Conservation (phyloP, 805 yeast species). For the Torulaspora maleeae region DNA sequence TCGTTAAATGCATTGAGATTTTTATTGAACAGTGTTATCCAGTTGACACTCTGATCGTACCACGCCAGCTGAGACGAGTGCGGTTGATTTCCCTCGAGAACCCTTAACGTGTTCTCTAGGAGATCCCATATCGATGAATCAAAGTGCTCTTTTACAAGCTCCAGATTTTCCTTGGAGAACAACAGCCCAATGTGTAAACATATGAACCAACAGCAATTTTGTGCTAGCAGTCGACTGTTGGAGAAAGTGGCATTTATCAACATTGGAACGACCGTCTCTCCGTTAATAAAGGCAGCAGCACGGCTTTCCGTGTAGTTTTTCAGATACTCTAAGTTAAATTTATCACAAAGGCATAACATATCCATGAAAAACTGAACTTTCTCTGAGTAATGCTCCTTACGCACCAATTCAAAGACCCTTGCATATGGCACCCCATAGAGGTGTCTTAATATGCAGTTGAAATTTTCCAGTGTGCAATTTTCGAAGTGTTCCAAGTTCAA, state of each 20-base stretch:
- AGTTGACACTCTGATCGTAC: conserved; percentile 26
- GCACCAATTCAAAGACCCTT: conserved; percentile 21
- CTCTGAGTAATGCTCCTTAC: conserved; percentile 11
- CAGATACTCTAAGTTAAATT: conserved; percentile 53
- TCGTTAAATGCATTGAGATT: conserved; percentile 40
- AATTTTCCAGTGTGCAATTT: conserved; percentile 34
- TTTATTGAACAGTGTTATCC: conserved; percentile 36
- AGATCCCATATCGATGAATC: conserved; percentile 23
- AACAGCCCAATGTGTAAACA: conserved; percentile 60
- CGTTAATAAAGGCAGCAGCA: conserved; percentile 49
- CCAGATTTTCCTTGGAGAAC: conserved; percentile 45
- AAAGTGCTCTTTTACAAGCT: conserved; percentile 32
- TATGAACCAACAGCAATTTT: conserved; percentile 63
- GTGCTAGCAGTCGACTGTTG: conserved; percentile 51
- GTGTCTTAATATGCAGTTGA: conserved; percentile 48
- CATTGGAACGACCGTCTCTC: conserved; percentile 57
- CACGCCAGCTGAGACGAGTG: conserved; percentile 28
- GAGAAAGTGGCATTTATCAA: conserved; percentile 50
- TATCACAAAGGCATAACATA: conserved; percentile 57
- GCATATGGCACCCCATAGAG: conserved; percentile 46
- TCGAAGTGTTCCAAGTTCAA: conserved; percentile 44
- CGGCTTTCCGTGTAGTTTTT: conserved; percentile 58
- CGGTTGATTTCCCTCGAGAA: conserved; percentile 1
- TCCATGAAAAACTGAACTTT: conserved; percentile 42
- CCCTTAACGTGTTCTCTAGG: conserved; percentile 18